Percentiles rank a stretch among this genome's conserved stretches.
Conservation (phyloP, 176 grass and related monocot species). For the Aegilops tauschii region DNA sequence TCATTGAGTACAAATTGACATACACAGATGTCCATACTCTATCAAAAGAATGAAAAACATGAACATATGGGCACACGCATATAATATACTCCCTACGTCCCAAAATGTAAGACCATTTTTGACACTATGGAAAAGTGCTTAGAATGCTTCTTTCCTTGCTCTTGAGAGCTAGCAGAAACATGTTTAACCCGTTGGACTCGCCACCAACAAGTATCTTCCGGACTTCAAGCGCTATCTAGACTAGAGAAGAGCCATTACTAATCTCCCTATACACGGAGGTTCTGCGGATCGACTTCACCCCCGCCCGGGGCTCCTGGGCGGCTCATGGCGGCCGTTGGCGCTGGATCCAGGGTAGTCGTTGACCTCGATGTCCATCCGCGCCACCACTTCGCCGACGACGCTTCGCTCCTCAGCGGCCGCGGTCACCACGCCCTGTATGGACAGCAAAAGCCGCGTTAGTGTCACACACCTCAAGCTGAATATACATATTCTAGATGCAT, state of each 20-base stretch:
- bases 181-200: background rate
- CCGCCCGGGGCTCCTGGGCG: conserved; percentile 65
- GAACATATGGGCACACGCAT: too few species aligned
- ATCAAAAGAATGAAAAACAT: too few species aligned
- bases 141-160: too few species aligned
- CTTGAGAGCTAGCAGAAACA: background rate
- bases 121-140: background rate
- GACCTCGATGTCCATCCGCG: conserved; percentile 66
- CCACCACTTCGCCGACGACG: conserved; percentile 33
- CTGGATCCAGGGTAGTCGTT: conserved; percentile 83
- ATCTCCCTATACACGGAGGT: background rate
- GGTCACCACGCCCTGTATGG: background rate
- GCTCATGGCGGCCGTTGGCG: conserved; percentile 78
- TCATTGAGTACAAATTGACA: background rate
- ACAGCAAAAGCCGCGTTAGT: too few species aligned
- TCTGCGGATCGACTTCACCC: background rate
- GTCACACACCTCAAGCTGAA: background rate
- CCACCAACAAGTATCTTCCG: background rate
- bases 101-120: too few species aligned
- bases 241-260: background rate
- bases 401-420: background rate
- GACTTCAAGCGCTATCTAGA: background rate
- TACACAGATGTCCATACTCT: background rate
- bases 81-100: background rate
- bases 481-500: background rate